Base-by-base conservation (phyloP, 2,329 filamentous ascomycete species). In the Daldinia sp. region DNA sequence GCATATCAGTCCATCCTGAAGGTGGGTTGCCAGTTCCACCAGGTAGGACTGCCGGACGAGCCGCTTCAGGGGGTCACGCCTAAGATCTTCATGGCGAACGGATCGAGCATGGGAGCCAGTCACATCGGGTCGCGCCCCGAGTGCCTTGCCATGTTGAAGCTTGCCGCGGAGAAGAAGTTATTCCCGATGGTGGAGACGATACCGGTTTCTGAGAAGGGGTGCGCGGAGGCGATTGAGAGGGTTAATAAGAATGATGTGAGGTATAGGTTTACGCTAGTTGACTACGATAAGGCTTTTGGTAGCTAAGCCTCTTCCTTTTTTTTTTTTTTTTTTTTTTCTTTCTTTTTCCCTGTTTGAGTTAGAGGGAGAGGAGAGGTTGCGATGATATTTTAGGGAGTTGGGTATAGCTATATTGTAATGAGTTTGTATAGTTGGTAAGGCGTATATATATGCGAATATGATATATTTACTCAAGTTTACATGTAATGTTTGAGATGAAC, bases 241-340 rank as follows among this genome's bases (percentile, higher is more conserved):
- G 87, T 94, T 57, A 88, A 91, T 76, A 88, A 88, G 70, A 91
- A 91, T 73, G 87, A 92, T 77, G 90, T 94, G 13, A 85, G 86
- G 37, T 95, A 93, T 78, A 85, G 92, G 44, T 90, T 93, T 74
- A 92, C 91, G 0, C 78, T 94, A 74, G 88, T 87, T 12, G 87
- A 87, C 9, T 92, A 86, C 73, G 88, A 92, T 73, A 88, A 91
- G 82, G 87, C 82, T 0, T 93, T 92, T 75, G 86, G 86, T n/a
- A 62, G 15, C 12, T 63, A n/a, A 58, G 15, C 23, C 30, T 28
- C 1, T 48, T 10, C 12, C 12, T 13, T 37, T 13, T 12, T 12
- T 13, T 37, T 13, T 37, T 13, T 37, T 13, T 12, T 12, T 13
- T 37, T 13, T 37, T 37, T 12, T 13, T 37, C 7, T 13, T 3